A percentile compares a stretch with the other conserved stretches of the same genome.
Conservation (phyloP, 2,329 filamentous ascomycete genomes). For the Diaporthe sp. region DNA sequence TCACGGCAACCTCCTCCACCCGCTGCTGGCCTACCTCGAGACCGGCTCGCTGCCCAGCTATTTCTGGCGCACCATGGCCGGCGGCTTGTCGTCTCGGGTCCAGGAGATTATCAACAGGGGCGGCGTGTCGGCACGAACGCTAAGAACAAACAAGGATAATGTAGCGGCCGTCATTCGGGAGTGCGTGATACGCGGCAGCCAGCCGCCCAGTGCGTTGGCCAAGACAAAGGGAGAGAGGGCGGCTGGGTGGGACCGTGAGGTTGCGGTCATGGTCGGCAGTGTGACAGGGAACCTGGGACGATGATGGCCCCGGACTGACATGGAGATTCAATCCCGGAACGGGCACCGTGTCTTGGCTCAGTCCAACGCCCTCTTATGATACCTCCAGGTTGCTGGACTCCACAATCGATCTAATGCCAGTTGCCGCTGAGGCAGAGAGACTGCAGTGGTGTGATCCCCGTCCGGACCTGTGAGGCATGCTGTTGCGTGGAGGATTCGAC, state of each 20-base stretch:
- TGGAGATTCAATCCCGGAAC: background rate
- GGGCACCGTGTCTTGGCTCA: background rate
- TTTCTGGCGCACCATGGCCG: conserved; percentile 93
- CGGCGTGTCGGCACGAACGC: conserved; percentile 84
- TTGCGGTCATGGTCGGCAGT: conserved; percentile 93
- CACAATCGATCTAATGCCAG: background rate
- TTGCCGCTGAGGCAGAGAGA: background rate
- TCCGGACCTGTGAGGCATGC: background rate
- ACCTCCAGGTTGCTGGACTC: background rate
- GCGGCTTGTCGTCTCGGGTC: conserved; percentile 80
- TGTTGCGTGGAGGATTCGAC: background rate
- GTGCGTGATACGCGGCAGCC: conserved; percentile 84
- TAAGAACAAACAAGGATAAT: conserved; percentile 80
- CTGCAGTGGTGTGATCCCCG: background rate
- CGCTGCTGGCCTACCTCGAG: conserved; percentile 83
- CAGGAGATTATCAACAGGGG: conserved; percentile 88
- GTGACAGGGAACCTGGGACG: conserved; percentile 73
- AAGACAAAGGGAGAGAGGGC: conserved; percentile 59
- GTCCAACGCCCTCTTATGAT: too few species aligned
- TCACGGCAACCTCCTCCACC: conserved; percentile 73
- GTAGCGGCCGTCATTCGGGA: conserved; percentile 85
- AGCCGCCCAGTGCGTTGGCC: conserved; percentile 70
- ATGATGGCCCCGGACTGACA: conserved; percentile 42
- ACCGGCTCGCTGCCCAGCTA: conserved; percentile 89
- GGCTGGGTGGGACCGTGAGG: conserved; percentile 86